Base-by-base conservation (phyloP, 2,329 filamentous ascomycete species). In the Bisporella sp. region DNA sequence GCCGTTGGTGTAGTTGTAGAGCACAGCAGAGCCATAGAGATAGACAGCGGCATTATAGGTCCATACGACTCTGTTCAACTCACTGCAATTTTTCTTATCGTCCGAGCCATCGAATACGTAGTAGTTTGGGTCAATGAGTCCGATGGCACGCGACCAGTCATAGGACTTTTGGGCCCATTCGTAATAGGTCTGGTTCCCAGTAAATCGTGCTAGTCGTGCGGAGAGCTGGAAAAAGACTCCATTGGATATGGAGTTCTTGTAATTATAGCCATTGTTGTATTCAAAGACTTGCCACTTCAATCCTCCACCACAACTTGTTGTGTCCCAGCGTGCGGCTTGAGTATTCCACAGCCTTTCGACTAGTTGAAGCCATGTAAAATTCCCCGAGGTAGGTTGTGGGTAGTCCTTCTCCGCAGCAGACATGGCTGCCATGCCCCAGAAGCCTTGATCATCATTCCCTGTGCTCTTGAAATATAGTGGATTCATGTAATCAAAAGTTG, bases 211-310 rank as follows among this genome's bases (percentile, higher is more conserved):
- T 11, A 92, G 74, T 13, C 88, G 83, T 1, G 89, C 87, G 4
- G 85, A 83, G 9, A 95, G 75, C 61, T 91, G 85, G 67, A 95
- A 91, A 64, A 93, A 81, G n/a, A 82, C 84, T 41, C 87, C 88
- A 66, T 93, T 93, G 54, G 83, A 84, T 59, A 91, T 80, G 12
- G 82, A 77, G 70, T 92, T 92, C 69, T 91, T 93, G 77, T 95
- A 93, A 62, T 81, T 76, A 65, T 90, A 84, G 11, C 89, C 89
- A 54, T 82, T 82, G 64, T 95, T 92, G 59, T 78, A 79, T 1
- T 77, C 70, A 65, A 84, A 91, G 58, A 95, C 89, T 71, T 95
- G 89, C 87, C 87, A 92, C 50, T 81, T 75, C 44, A 93, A 70
- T 4, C 89, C 89, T 53, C 89, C 89, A 30, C 73, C 75, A 61